phyloP scores from a whole-genome alignment of 1,284 basidiomycete genomes.

The Papiliotrema flavescens region DNA sequence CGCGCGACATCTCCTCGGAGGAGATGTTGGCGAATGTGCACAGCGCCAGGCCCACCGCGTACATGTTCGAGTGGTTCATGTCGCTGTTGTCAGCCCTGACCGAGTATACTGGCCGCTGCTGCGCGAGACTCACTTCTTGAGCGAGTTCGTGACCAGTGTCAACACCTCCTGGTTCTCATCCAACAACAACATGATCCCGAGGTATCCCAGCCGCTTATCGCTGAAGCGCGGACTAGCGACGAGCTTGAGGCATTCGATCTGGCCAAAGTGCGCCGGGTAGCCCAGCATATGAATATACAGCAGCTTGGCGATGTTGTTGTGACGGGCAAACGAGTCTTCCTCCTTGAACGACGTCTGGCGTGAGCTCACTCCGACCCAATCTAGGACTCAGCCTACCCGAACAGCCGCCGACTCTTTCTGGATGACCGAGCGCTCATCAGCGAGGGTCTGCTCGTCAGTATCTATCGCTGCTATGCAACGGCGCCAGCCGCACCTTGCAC shows the following conservation, averaged over 20 bases:
- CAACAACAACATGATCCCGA: slow-evolving; percentile 95
- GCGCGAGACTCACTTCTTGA: slow-evolving; percentile 80
- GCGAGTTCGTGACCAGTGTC: slow-evolving; percentile 93
- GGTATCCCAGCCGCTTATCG: slow-evolving; percentile 94
- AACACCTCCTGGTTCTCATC: slow-evolving; percentile 99
- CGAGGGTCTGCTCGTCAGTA: slow-evolving; percentile 71
- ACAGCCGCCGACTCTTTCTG: slow-evolving; percentile 98
- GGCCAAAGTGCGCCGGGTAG: slow-evolving; percentile 97
- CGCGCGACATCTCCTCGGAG: slow-evolving; percentile 97
- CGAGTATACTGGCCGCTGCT: not conserved
- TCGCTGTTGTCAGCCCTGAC: slow-evolving; percentile 60
- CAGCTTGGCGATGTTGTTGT: slow-evolving; percentile 97
- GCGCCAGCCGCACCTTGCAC: slow-evolving; percentile 65
- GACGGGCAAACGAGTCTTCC: slow-evolving; percentile 86
- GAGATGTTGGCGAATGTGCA: slow-evolving; percentile 99
- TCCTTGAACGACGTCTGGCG: slow-evolving; percentile 84
- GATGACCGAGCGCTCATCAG: slow-evolving; percentile 95
- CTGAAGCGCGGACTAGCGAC: slow-evolving; percentile 96
- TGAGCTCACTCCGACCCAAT: not conserved
- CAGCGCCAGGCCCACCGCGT: slow-evolving; percentile 92
- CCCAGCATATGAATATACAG: slow-evolving; percentile 99
- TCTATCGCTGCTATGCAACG: not conserved
- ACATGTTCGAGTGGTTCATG: slow-evolving; percentile 99
- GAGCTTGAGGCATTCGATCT: slow-evolving; percentile 99
- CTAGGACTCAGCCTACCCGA: slow-evolving; percentile 50